Evolutionary conservation across 257 asterid species (phyloP).

Genomic region (Penstemon barbatus): DNA sequence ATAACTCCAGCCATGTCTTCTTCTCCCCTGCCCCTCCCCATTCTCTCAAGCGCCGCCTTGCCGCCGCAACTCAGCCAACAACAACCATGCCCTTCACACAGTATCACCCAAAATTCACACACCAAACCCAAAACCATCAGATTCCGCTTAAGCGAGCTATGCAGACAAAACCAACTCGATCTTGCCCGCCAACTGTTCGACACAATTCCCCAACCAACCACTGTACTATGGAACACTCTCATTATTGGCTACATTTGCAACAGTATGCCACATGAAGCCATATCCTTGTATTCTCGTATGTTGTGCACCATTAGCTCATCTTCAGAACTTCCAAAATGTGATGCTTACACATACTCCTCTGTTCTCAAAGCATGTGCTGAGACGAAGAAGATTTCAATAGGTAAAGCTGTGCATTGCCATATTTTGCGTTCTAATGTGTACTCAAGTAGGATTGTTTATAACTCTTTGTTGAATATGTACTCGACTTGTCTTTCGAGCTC

Average conservation of each 20-base stretch:
- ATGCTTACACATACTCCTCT: constrained; percentile 80
- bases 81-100: constrained; percentile 30
- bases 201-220: constrained; percentile 77
- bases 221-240: constrained; percentile 86
- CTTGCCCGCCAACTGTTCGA: constrained; percentile 87
- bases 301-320: constrained; percentile 29
- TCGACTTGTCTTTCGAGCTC: constrained; percentile 49
- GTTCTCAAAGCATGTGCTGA: constrained; percentile 85
- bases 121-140: constrained; percentile 68
- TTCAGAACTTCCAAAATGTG: constrained; percentile 36
- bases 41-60: constrained; percentile 27
- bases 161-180: constrained; percentile 56
- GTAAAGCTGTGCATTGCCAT: constrained; percentile 82
- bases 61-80: constrained; percentile 32
- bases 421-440: constrained; percentile 54
- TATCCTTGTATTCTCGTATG: constrained; percentile 61
- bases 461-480: constrained; percentile 87
- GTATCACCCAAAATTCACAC: constrained; percentile 23
- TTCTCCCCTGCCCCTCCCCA: constrained; percentile 45
- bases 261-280: constrained; percentile 64
- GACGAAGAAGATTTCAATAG: constrained; percentile 52
- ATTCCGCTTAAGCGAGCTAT: constrained; percentile 71
- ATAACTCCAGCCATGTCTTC: constrained; percentile 41
- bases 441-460: constrained; percentile 71
- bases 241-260: constrained; percentile 81